phyloP scores from a whole-genome alignment of 1,284 basidiomycete genomes.

The Austroboletus sp. region DNA sequence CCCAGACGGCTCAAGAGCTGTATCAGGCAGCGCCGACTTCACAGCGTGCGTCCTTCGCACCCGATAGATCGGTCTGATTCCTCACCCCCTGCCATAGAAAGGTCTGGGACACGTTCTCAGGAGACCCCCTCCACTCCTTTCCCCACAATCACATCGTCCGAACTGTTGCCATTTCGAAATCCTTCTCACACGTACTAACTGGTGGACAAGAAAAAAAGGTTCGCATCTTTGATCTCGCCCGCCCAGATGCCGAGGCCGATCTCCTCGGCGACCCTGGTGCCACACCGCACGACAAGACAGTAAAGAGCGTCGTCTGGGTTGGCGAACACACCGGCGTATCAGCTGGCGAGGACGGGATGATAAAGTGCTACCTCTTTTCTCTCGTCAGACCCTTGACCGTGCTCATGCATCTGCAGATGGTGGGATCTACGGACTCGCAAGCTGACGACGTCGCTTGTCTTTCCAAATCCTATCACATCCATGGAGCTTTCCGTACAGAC shows the following conservation, averaged over 20 bases:
- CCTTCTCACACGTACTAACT: slow-evolving; percentile 67
- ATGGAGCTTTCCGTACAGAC: slow-evolving; percentile 89
- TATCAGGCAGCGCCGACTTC: slow-evolving; percentile 94
- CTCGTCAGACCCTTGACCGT: not conserved
- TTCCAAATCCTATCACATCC: slow-evolving; percentile 79
- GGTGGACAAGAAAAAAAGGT: slow-evolving; percentile 98
- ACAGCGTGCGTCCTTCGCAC: slow-evolving; percentile 68
- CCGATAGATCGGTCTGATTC: slow-evolving; percentile 2
- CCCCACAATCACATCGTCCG: slow-evolving; percentile 97
- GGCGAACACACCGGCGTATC: slow-evolving; percentile 80
- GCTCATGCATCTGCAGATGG: slow-evolving; percentile 56
- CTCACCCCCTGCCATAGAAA: slow-evolving; percentile 52
- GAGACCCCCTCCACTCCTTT: slow-evolving; percentile 83
- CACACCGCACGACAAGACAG: slow-evolving; percentile 77
- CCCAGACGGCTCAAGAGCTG: slow-evolving; percentile 78
- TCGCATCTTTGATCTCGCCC: slow-evolving; percentile 82
- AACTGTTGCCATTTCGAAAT: slow-evolving; percentile 78
- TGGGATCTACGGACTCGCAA: slow-evolving; percentile 86
- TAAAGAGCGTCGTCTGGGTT: slow-evolving; percentile 92
- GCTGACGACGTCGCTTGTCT: slow-evolving; percentile 64
- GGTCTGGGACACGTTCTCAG: slow-evolving; percentile 95
- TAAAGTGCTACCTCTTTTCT: slow-evolving; percentile 64
- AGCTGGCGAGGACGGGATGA: slow-evolving; percentile 84
- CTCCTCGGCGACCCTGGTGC: slow-evolving; percentile 57
- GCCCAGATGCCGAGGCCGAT: slow-evolving; percentile 82